Evolutionary conservation across 345 rosid species (phyloP), one percentile per base, ranked within the genome.

Genomic region (Camelina laxa): DNA sequence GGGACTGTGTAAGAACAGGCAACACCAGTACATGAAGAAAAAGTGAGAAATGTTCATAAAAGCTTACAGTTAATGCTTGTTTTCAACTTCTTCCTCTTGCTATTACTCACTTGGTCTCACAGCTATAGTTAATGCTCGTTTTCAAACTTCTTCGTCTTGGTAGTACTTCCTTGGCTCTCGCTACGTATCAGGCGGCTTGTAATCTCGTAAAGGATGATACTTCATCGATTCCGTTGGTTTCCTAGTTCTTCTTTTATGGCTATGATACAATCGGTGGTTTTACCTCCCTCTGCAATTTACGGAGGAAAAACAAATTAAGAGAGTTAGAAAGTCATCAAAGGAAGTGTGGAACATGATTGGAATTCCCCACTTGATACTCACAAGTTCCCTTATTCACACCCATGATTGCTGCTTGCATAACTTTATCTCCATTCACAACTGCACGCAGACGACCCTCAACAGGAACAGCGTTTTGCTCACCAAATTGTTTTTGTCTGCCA

Each of bases 341-440:
- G 14, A 55, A 21, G 11, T 42, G 17, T 12, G 8, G 16, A 56
- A 35, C 60, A 70, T 55, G 73, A 62, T 42, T 16, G 20, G 41
- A 51, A 20, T 45, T 2, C 60, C 4, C 5, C 21, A 33, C 15
- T 24, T 24, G 39, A 60, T 57, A 88, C 95, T 80, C 80, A 95
- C 99, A 79, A 72, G 70, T 48, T 86, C 86, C 72, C 82, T n/a
- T 87, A 39, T 79, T 77, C 60, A 86, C 74, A 17, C 81, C 87
- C 21, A 69, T 50, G 68, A 90, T 82, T 90, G 96, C 73, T 83
- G 88, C 80, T 82, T 87, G 87, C 96, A 92, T 67, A 95, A 87
- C 85, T 82, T 80, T 17, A 88, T 81, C 61, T 95, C 99, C 97
- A 95, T 95, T n/a, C 75, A 90, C 89, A 9, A 95, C 82, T 0